phyloP scores from a whole-genome alignment of 495 filamentous ascomycete genomes.

The Aspergillus sparsus region DNA sequence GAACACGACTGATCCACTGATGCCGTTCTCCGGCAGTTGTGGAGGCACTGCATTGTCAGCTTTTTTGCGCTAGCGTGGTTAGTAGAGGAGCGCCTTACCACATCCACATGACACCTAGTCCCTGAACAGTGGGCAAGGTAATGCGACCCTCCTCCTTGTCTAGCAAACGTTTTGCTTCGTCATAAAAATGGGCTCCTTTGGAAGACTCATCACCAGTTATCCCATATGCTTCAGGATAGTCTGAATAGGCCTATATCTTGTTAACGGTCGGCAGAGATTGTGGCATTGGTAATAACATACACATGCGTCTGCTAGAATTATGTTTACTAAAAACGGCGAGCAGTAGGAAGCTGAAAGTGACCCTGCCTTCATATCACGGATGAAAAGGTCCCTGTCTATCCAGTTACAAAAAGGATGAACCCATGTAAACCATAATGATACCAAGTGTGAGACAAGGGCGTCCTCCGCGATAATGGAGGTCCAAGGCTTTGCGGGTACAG shows the following conservation, averaged over 20 bases:
- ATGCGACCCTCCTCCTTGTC: conserved; percentile 34
- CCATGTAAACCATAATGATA: conserved; percentile 49
- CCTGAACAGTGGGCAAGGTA: conserved; percentile 31
- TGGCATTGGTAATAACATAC: conserved; percentile 19
- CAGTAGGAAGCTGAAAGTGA: conserved; percentile 31
- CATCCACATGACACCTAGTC: conserved; percentile 29
- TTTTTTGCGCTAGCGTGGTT: neutral
- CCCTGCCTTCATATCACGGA: conserved; percentile 39
- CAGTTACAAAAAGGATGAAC: conserved; percentile 42
- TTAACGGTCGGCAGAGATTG: neutral
- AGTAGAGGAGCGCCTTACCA: conserved; percentile 23
- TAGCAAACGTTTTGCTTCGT: conserved; percentile 32
- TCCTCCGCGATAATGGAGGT: conserved; percentile 41
- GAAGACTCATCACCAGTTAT: conserved; percentile 21
- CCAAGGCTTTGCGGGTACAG: conserved; percentile 43
- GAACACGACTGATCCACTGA: conserved; percentile 33
- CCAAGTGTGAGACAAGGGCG: conserved; percentile 44
- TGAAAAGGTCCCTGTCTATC: conserved; percentile 42
- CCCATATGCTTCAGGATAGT: conserved; percentile 26
- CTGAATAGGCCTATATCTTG: conserved; percentile 25
- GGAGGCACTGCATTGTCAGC: conserved; percentile 27
- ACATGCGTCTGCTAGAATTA: conserved; percentile 40
- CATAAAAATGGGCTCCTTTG: conserved; percentile 29
- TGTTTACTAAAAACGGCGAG: conserved; percentile 48
- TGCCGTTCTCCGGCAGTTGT: conserved; percentile 36